Evolutionary conservation across 441 rosid genomes (phyloP), one percentile per base, ranked within the genome.

Genomic region (Euphorbia celastroides): DNA sequence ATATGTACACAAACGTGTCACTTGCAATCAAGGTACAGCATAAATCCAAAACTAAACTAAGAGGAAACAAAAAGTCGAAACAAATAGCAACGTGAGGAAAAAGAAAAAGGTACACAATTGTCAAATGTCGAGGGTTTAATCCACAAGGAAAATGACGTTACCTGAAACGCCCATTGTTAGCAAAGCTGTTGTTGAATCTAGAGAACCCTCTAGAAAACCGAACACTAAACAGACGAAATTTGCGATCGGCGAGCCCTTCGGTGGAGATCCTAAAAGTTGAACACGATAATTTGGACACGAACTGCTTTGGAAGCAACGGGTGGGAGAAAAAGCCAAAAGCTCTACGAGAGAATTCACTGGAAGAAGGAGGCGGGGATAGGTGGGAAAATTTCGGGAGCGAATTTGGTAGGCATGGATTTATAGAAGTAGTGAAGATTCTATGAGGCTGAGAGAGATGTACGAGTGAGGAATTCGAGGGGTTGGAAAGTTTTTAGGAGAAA

Each of bases 101-200:
- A 34, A 34, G 4, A 34, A 34, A 34, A 34, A 34, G 38, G 38
- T 9, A 34, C 4, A 3, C 38, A 34, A n/a, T n/a, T n/a, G n/a
- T n/a, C n/a, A n/a, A n/a, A n/a, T n/a, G n/a, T n/a, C n/a, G n/a
- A n/a, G n/a, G n/a, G 38, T 9, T 34, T 34, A 34, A 34, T 9
- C 38, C 4, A 52, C 2, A 25, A 38, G 13, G 25, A 59, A 34
- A 41, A 26, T 28, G 50, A 63, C 31, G 25, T 61, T 83, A 93
- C 94, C 96, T 71, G 72, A 73, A 65, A 65, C 77, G 75, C 36
- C 79, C 74, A 8, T 62, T 69, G 70, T 67, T 84, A 64, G 75
- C 66, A 71, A 74, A 82, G 42, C 54, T 66, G 0, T 71, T 55
- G 36, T 68, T 46, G 68, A 76, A 66, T 55, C 73, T 76, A 64